A percentile compares a stretch with the other conserved stretches of the same genome.
Evolutionary conservation across 169 alveolate species (phyloP).

Genomic region (Amoebophrya sp.): DNA sequence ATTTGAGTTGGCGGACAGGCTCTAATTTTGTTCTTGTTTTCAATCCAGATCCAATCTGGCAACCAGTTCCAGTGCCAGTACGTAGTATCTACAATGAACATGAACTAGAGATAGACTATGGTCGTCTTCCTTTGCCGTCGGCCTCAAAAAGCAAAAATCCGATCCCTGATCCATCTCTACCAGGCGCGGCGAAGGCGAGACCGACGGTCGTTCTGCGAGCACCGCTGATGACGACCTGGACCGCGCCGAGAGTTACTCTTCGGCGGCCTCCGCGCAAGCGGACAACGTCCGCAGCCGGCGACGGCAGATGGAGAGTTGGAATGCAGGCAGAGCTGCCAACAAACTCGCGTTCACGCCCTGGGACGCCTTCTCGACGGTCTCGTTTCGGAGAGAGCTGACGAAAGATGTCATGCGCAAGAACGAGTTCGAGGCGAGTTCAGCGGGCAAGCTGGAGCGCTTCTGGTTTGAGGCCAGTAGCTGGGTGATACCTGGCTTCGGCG

Average conservation of each 20-base stretch:
- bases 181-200: no score
- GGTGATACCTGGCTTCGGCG: background rate
- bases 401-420: background rate
- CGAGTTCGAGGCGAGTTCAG: background rate
- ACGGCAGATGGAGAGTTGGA: background rate
- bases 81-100: background rate
- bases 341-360: background rate
- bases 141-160: no score
- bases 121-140: no score
- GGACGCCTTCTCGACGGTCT: background rate
- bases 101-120: no score
- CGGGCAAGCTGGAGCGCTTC: background rate
- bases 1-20: no score
- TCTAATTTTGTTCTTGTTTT: no score
- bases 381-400: background rate
- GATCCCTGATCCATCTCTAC: no score
- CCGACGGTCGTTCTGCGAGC: background rate
- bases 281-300: background rate
- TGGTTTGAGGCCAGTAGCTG: background rate
- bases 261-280: no score
- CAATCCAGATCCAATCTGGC: no score
- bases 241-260: no score
- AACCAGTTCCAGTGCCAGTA: no score
- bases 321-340: background rate
- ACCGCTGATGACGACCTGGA: background rate